Percentiles rank a stretch among this genome's conserved stretches.
Conservation (phyloP, 139 green algal genomes). For the Chlamydomonas sp. region DNA sequence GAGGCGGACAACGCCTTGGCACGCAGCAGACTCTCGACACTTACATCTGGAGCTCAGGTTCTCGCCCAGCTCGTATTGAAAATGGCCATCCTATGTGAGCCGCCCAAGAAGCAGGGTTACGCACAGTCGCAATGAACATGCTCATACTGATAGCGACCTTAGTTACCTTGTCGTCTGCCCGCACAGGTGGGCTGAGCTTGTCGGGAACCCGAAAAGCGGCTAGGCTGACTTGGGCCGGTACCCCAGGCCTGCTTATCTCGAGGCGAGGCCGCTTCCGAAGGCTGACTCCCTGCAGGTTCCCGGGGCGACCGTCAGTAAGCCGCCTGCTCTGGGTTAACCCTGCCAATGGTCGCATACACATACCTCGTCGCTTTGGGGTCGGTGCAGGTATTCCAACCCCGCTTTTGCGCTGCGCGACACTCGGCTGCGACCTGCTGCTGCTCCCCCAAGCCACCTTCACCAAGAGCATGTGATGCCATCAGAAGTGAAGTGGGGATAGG, state of each 20-base stretch:
- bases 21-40: not conserved
- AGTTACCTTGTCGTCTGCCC: conserved; percentile 71
- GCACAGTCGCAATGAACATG: not conserved
- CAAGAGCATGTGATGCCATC: too few species aligned
- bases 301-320: too few species aligned
- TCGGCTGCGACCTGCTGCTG: too few species aligned
- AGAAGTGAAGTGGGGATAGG: too few species aligned
- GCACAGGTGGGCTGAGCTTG: conserved; percentile 61
- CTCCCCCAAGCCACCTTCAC: too few species aligned
- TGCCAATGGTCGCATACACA: too few species aligned
- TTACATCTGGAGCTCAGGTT: conserved; percentile 88
- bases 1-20: not conserved
- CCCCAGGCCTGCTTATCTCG: conserved; percentile 53
- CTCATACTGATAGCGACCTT: not conserved
- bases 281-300: not conserved
- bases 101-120: not conserved
- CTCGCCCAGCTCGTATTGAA: conserved; percentile 83
- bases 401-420: too few species aligned
- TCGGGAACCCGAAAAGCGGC: conserved; percentile 59
- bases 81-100: conserved; percentile 83
- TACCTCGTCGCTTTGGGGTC: too few species aligned
- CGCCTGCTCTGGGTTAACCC: too few species aligned
- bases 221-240: conserved; percentile 55
- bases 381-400: too few species aligned
- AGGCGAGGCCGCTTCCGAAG: conserved; percentile 15